Conservation (phyloP, 305 asterid species). For the Solanum hybrid region DNA sequence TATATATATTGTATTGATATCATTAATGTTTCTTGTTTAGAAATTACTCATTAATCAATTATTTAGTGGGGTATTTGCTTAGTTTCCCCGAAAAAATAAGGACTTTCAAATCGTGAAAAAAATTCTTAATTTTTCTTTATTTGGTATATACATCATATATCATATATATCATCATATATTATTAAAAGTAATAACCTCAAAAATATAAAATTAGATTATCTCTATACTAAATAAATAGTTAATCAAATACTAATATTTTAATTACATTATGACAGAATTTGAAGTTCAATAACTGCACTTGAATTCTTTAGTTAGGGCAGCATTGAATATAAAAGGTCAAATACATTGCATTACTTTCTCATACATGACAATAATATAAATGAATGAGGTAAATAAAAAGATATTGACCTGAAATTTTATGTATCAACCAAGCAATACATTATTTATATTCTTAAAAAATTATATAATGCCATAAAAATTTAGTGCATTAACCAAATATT, state of each 20-base stretch:
- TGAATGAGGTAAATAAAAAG: not conserved
- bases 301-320: not conserved
- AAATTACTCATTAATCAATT: not conserved
- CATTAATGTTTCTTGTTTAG: not conserved
- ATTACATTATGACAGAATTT: not conserved
- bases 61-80: not conserved
- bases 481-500: not conserved
- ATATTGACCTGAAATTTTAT: not conserved
- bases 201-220: not conserved
- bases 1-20: too few relatives aligned
- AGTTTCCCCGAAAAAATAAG: not conserved
- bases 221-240: not conserved
- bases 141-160: not conserved
- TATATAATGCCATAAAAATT: not conserved
- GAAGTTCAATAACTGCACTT: not conserved
- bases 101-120: not conserved
- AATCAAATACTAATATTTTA: too few relatives aligned
- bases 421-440: not conserved
- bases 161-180: too few relatives aligned
- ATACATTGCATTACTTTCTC: not conserved
- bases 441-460: not conserved
- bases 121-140: not conserved
- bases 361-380: not conserved
- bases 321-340: not conserved
- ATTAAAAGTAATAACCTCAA: not conserved